Base-by-base conservation (phyloP, 257 asterid genomes). In the Primulina huaijiensis region DNA sequence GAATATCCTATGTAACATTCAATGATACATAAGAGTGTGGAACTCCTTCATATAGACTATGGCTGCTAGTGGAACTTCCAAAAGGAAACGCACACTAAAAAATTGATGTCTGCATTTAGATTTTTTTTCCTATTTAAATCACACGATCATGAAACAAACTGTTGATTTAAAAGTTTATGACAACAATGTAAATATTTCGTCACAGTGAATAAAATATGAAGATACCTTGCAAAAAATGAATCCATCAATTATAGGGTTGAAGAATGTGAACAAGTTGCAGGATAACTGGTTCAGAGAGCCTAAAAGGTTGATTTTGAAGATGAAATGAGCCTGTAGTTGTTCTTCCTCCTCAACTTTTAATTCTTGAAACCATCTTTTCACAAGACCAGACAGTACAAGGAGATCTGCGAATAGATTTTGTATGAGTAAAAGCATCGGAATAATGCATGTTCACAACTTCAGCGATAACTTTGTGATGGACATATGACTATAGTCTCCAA, bases 311-410 rank as follows among this genome's bases (percentile, higher is more conserved):
- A 60, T 78, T 79, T 86, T 87, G 84, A 93, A 90, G 79, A 83
- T 56, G 72, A 93, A 86, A 74, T 70, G 85, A 80, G 92, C 96
- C 80, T 86, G 91, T 69, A 85, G 60, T 20, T 80, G 84, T 65
- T 79, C 90, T 75, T 83, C 84, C 76, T 67, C 62, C 72, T 78
- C 95, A 64, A 84, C 84, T 77, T 81, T 86, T 79, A 92, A 72
- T 75, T 92, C 96, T 78, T 38, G 93, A 65, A 83, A 73, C 98
- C 98, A 92, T 75, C 76, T 84, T 81, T 88, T 90, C 7, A 74
- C 89, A 69, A 92, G 85, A 75, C 85, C 83, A 69, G 73, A 68
- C 71, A 84, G 75, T 70, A 82, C 89, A 80, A 80, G 87, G 53
- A 52, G 65, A 83, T 89, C 98, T 92, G 96, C 76, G 76, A 73